A percentile compares a stretch with the other conserved stretches of the same genome.
These are phyloP conservation scores for Lathyrus tuberosus DNA, from an alignment of 306 rosid species.

Conservation along the genomic window DNA sequence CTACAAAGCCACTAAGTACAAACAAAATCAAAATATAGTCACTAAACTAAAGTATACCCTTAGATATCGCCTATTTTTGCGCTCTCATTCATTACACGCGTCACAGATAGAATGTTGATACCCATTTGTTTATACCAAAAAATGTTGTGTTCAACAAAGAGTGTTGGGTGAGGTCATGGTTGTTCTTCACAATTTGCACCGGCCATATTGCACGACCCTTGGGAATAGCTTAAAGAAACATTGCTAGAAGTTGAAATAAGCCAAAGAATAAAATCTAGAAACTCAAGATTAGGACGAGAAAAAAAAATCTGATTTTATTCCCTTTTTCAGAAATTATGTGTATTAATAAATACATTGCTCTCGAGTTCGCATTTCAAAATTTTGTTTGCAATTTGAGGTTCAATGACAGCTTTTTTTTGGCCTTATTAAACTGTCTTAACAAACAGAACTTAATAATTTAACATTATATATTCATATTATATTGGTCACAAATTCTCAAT, in stretches of 20 bases:
- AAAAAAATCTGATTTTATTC: slow-evolving; percentile 62
- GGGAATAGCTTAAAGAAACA: slow-evolving; percentile 38
- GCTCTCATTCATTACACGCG: slow-evolving; percentile 54
- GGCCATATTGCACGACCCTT: slow-evolving; percentile 89
- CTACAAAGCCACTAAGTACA: neutral
- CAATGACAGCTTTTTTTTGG: slow-evolving; percentile 12
- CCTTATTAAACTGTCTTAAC: slow-evolving; percentile 10
- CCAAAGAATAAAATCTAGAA: slow-evolving; percentile 57
- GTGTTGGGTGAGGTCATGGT: slow-evolving; percentile 50
- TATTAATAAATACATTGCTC: slow-evolving; percentile 26
- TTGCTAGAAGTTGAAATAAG: slow-evolving; percentile 22
- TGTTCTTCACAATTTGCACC: slow-evolving; percentile 47
- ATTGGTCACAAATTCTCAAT: slow-evolving; percentile 10
- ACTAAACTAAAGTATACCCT: slow-evolving; percentile 32
- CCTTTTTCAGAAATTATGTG: slow-evolving; percentile 32
- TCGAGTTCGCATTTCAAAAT: neutral
- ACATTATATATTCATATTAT: neutral
- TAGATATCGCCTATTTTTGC: slow-evolving; percentile 52
- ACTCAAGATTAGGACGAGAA: slow-evolving; percentile 22
- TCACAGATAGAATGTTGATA: slow-evolving; percentile 29
- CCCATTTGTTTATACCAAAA: neutral
- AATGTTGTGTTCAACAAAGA: slow-evolving; percentile 22
- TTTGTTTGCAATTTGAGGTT: neutral
- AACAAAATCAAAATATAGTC: slow-evolving; percentile 20
- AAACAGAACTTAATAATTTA: neutral